phyloP scores from a whole-genome alignment of 164 flowering plant species.

The Pachysandra terminalis region DNA sequence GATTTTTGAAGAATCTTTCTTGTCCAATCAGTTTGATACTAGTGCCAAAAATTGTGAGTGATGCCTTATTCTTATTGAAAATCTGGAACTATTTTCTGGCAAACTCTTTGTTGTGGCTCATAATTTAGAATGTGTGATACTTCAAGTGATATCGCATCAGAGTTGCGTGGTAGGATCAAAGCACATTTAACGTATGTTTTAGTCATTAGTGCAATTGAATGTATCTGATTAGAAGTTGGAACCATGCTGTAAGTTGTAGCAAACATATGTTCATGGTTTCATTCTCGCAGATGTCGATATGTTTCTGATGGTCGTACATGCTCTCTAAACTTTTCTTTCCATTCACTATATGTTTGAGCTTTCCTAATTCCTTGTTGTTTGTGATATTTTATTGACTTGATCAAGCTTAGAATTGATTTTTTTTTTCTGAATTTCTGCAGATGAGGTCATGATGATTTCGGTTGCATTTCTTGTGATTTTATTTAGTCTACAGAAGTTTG shows the following conservation, averaged over 20 bases:
- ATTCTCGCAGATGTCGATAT: background rate
- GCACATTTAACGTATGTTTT: background rate
- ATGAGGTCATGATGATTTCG: constrained; percentile 85
- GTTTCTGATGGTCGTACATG: background rate
- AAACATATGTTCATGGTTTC: no score
- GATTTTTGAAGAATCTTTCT: background rate
- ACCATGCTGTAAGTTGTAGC: no score
- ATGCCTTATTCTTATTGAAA: background rate
- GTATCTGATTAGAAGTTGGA: background rate
- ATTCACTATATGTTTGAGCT: background rate
- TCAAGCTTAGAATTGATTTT: background rate
- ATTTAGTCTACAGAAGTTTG: constrained; percentile 92
- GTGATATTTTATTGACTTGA: no score
- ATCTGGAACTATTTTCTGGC: background rate
- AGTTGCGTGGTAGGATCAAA: background rate
- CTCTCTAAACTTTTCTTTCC: background rate
- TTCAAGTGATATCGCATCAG: background rate
- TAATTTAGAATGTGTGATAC: background rate
- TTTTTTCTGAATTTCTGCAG: constrained; percentile 47
- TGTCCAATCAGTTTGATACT: background rate
- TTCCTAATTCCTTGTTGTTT: no score
- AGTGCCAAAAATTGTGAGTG: background rate
- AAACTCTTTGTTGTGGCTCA: background rate
- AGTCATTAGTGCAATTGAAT: no score
- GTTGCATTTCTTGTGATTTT: constrained; percentile 83